These are phyloP conservation scores for Rhodotorula babjevae DNA, from an alignment of 768 basidiomycete genomes.

Conservation along the genomic window DNA sequence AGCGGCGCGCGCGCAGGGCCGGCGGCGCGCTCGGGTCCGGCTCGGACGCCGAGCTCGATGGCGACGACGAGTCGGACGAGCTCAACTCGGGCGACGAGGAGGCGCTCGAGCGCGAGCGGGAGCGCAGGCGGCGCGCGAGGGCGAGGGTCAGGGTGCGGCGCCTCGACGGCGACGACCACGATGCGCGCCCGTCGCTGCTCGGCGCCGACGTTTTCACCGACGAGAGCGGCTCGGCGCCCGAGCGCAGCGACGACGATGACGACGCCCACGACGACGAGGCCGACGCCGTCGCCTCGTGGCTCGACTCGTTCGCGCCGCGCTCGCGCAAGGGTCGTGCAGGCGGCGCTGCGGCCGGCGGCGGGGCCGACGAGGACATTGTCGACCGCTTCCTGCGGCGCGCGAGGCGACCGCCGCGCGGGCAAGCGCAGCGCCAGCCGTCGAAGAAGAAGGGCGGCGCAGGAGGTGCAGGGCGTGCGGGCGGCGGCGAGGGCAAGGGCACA, in stretches of 20 bases:
- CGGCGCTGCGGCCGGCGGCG: too few relatives aligned
- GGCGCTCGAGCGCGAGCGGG: not conserved
- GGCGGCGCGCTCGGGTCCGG: not conserved
- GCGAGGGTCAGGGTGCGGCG: constrained; percentile 15
- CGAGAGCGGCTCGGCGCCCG: constrained; percentile 19
- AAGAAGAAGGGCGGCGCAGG: not conserved
- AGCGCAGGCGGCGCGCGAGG: not conserved
- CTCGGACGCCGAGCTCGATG: constrained; percentile 4
- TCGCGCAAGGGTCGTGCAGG: not conserved
- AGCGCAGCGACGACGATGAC: constrained; percentile 1
- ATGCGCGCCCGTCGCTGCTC: not conserved
- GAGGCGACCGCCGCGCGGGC: not conserved
- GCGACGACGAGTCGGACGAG: constrained; percentile 27
- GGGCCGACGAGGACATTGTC: constrained; percentile 32
- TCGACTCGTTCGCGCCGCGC: constrained; percentile 26
- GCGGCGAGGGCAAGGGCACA: not conserved
- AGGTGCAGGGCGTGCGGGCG: not conserved
- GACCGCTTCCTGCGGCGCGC: constrained; percentile 37
- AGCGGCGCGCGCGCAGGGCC: constrained; percentile 13
- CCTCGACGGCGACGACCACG: constrained; percentile 10
- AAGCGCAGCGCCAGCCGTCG: not conserved
- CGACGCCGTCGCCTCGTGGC: constrained; percentile 35
- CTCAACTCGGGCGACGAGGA: constrained; percentile 37
- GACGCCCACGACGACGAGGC: constrained; percentile 15
- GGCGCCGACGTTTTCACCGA: constrained; percentile 29